phyloP scores from a whole-genome alignment of 371 early-diverging fungal species.

The Massospora cicadina region DNA sequence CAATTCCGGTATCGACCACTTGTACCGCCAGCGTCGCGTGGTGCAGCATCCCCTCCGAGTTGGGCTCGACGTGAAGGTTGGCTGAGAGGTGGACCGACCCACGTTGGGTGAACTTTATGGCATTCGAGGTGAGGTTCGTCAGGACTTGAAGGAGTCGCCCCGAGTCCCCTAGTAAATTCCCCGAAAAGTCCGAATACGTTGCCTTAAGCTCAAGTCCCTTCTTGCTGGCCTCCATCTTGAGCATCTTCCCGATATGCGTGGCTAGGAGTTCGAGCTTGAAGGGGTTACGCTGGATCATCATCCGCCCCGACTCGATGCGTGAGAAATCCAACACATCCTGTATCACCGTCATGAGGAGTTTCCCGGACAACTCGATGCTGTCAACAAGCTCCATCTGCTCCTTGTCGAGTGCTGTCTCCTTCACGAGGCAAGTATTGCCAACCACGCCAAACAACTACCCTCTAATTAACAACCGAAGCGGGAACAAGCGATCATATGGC shows the following conservation, averaged over 20 bases:
- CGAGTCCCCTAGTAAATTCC: slow-evolving; percentile 21
- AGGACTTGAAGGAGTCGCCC: slow-evolving; percentile 29
- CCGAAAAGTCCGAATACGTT: slow-evolving; percentile 12
- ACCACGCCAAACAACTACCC: slow-evolving; percentile 8
- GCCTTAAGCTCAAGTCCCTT: slow-evolving; percentile 1
- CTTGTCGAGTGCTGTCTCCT: neutral
- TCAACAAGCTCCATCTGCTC: slow-evolving; percentile 8
- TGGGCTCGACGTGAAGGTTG: neutral
- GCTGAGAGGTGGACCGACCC: slow-evolving; percentile 15
- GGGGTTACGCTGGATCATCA: neutral
- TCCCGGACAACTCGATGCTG: slow-evolving; percentile 4
- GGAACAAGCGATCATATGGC: no score
- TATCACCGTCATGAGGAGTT: slow-evolving; percentile 8
- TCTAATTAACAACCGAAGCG: no score
- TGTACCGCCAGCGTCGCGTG: neutral
- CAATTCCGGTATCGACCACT: slow-evolving; percentile 36
- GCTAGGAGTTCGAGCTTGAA: neutral
- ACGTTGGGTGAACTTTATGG: slow-evolving; percentile 42
- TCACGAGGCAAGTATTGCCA: slow-evolving; percentile 8
- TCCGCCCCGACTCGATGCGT: slow-evolving; percentile 1
- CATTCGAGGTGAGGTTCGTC: slow-evolving; percentile 36
- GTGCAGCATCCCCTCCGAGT: neutral
- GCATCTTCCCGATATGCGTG: neutral
- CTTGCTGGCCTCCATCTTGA: neutral
- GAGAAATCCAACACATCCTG: slow-evolving; percentile 10